Conservation (phyloP, 2,329 filamentous ascomycete genomes). For the Talaromyces piceae region DNA sequence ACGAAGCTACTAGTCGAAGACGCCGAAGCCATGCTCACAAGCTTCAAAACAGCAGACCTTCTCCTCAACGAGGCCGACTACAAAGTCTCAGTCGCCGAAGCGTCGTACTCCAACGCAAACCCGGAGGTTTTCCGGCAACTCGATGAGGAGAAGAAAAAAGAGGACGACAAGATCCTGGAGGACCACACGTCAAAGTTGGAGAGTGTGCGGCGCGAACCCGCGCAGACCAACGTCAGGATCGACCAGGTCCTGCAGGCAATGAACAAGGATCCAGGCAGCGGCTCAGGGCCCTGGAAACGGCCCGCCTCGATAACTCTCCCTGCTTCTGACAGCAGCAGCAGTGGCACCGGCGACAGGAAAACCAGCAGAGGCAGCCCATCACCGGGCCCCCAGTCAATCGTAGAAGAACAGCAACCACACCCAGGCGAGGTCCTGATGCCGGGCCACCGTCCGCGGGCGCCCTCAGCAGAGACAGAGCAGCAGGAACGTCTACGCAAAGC, state of each 20-base stretch:
- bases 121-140: constrained; percentile 36
- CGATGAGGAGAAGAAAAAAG: constrained; percentile 41
- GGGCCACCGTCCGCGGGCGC: constrained; percentile 18
- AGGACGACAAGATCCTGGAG: constrained; percentile 39
- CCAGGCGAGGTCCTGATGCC: constrained; percentile 11
- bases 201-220: constrained; percentile 33
- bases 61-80: constrained; percentile 47
- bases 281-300: constrained; percentile 12
- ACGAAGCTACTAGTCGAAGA: constrained; percentile 35
- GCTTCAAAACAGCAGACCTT: constrained; percentile 43
- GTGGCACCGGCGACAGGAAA: not conserved
- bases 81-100: constrained; percentile 48
- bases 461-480: constrained; percentile 33
- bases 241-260: constrained; percentile 31
- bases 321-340: not conserved
- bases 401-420: constrained; percentile 6
- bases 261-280: constrained; percentile 22
- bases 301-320: constrained; percentile 10
- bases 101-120: constrained; percentile 39
- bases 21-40: constrained; percentile 40
- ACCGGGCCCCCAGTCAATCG: not conserved
- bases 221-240: constrained; percentile 30
- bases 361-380: not conserved
- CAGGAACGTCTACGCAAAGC: constrained; percentile 43
- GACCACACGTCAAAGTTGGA: constrained; percentile 36